These are phyloP conservation scores for Wallemia mellicola DNA, from an alignment of 1,284 basidiomycete genomes.

Conservation along the genomic window DNA sequence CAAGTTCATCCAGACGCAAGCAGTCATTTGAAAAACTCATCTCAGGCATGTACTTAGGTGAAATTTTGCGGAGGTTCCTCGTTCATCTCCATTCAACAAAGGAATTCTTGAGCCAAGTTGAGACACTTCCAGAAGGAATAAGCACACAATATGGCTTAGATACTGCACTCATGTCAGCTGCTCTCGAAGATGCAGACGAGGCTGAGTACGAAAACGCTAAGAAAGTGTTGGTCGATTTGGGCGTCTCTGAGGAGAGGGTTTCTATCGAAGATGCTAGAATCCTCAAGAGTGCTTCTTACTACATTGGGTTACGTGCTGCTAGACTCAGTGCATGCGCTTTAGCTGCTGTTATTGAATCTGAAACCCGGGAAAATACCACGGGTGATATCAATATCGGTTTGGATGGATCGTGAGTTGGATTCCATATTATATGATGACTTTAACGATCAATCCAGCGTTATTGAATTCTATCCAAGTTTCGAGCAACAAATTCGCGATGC, in stretches of 20 bases:
- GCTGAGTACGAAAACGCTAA: slow-evolving; percentile 8
- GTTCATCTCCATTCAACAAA: slow-evolving; percentile 50
- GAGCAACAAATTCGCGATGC: slow-evolving; percentile 41
- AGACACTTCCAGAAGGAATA: slow-evolving; percentile 20
- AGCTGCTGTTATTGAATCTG: slow-evolving; percentile 58
- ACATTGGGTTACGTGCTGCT: slow-evolving; percentile 58
- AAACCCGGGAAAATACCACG: slow-evolving; percentile 24
- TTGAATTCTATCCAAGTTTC: slow-evolving; percentile 70
- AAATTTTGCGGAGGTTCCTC: slow-evolving; percentile 61
- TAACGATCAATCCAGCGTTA: slow-evolving; percentile 25
- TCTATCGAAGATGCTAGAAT: slow-evolving; percentile 27
- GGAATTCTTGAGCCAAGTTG: slow-evolving; percentile 45
- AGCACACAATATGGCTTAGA: slow-evolving; percentile 85
- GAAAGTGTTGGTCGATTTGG: slow-evolving; percentile 33
- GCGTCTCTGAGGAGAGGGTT: slow-evolving; percentile 21
- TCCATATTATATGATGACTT: slow-evolving; percentile 9
- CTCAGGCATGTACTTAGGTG: slow-evolving; percentile 95
- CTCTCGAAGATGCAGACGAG: slow-evolving; percentile 26
- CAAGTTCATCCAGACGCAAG: slow-evolving; percentile 21
- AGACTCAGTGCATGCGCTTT: slow-evolving; percentile 58
- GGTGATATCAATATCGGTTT: slow-evolving; percentile 44
- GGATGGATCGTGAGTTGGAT: slow-evolving; percentile 39
- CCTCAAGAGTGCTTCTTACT: slow-evolving; percentile 42
- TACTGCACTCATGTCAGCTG: slow-evolving; percentile 59
- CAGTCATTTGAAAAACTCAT: slow-evolving; percentile 97